These are phyloP conservation scores for Penicillium desertorum DNA, from an alignment of 495 filamentous ascomycete species.

Conservation along the genomic window DNA sequence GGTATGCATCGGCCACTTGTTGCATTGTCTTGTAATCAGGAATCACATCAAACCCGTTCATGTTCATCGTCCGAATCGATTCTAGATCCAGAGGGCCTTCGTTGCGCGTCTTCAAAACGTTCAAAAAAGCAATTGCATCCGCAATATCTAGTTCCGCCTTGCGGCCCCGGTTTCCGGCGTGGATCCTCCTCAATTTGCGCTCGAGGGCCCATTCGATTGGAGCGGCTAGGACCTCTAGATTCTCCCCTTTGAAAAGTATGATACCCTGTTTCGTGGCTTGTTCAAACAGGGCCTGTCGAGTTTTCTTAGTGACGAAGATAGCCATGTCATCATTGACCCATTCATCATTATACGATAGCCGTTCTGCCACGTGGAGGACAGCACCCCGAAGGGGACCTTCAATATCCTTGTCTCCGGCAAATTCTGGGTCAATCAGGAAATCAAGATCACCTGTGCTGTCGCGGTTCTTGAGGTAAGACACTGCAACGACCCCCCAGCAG, in stretches of 20 bases:
- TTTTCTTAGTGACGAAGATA: conserved; percentile 28
- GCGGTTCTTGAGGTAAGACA: conserved; percentile 28
- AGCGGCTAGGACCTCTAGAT: conserved; percentile 27
- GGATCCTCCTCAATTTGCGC: conserved; percentile 34
- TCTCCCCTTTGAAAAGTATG: conserved; percentile 24
- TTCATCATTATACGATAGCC: conserved; percentile 22
- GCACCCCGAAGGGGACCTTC: conserved; percentile 23
- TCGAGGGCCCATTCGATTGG: conserved; percentile 40
- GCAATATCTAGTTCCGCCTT: conserved; percentile 27
- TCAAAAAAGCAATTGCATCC: conserved; percentile 34
- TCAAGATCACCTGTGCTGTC: conserved; percentile 35
- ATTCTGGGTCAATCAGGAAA: conserved; percentile 33
- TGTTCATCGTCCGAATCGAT: conserved; percentile 29
- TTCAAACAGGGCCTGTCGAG: conserved; percentile 22
- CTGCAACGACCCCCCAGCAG: conserved; percentile 32
- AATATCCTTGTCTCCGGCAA: conserved; percentile 28
- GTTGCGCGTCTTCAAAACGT: conserved; percentile 20
- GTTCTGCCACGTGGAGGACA: conserved; percentile 16
- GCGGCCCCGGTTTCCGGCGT: conserved; percentile 13
- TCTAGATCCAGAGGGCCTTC: conserved; percentile 27
- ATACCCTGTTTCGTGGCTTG: conserved; percentile 31
- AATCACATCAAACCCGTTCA: conserved; percentile 25
- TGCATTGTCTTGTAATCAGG: conserved; percentile 32
- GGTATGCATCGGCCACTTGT: conserved; percentile 24
- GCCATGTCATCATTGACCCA: conserved; percentile 35